Conservation (phyloP, 257 asterid genomes). For the Pogostemon cablin region DNA sequence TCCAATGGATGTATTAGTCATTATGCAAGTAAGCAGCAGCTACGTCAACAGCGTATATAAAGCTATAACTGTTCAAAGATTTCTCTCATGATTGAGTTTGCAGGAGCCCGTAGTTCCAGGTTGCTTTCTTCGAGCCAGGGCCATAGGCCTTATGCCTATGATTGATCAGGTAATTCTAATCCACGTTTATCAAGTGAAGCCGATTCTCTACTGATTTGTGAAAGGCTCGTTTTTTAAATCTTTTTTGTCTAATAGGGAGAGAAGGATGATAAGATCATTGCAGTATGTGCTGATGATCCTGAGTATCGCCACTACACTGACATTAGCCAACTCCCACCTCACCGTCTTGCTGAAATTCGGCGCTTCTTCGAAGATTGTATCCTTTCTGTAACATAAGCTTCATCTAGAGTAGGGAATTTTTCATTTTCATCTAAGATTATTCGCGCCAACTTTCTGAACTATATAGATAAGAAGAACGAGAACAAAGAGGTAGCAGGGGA, state of each 20-base stretch:
- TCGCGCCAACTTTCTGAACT: conserved; percentile 33
- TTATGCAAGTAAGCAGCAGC: conserved; percentile 55
- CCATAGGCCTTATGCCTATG: conserved; percentile 74
- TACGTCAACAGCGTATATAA: neutral
- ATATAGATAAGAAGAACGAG: conserved; percentile 72
- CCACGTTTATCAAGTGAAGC: neutral
- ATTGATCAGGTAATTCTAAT: conserved; percentile 55
- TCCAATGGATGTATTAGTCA: conserved; percentile 65
- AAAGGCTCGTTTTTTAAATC: neutral
- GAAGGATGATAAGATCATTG: conserved; percentile 68
- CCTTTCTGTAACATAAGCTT: conserved; percentile 31
- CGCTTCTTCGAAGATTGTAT: conserved; percentile 76
- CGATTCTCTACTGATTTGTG: neutral
- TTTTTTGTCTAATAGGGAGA: conserved; percentile 47
- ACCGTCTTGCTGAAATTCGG: conserved; percentile 57
- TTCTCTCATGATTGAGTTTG: neutral
- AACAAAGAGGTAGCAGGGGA: conserved; percentile 73
- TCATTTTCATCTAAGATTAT: neutral
- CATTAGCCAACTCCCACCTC: conserved; percentile 63
- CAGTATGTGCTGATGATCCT: conserved; percentile 71
- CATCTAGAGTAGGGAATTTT: neutral
- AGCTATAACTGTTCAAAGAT: neutral
- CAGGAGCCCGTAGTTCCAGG: conserved; percentile 71
- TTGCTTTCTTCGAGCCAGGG: conserved; percentile 65
- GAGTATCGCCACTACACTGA: conserved; percentile 64